Evolutionary conservation across 768 basidiomycete species (phyloP).

Genomic region (Agrocybe chaxingu): DNA sequence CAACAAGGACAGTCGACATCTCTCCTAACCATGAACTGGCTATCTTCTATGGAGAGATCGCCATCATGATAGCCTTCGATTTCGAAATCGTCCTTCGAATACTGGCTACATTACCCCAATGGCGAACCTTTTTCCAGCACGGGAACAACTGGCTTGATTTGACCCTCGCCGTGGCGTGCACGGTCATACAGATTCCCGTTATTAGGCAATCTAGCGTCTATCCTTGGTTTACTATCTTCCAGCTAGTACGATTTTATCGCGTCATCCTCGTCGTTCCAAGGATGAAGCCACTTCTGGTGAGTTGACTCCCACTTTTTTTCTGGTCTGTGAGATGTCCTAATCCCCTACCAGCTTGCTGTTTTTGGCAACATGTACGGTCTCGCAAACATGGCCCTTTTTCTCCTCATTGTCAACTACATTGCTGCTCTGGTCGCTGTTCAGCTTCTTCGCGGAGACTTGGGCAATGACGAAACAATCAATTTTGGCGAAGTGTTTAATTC

Average conservation of each 20-base stretch:
- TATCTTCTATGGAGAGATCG: conserved; percentile 67
- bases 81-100: conserved; percentile 82
- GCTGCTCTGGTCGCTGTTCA: conserved; percentile 82
- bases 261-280: conserved; percentile 88
- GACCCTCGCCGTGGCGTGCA: conserved; percentile 69
- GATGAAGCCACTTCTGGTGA: conserved; percentile 84
- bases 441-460: conserved; percentile 81
- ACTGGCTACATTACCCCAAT: conserved; percentile 70
- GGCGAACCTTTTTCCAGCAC: conserved; percentile 70
- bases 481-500: conserved; percentile 83
- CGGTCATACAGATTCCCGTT: conserved; percentile 80
- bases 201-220: conserved; percentile 66
- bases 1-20: conserved; percentile 56
- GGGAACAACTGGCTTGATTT: conserved; percentile 76
- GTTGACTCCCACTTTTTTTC: conserved; percentile 1
- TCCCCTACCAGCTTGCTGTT: conserved; percentile 62
- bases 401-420: conserved; percentile 83
- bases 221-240: conserved; percentile 89
- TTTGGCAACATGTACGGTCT: conserved; percentile 93
- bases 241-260: conserved; percentile 84
- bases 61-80: conserved; percentile 81
- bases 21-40: conserved; percentile 40
- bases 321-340: conserved; percentile 1
- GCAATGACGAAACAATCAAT: conserved; percentile 50
- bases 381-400: conserved; percentile 87